A percentile compares a stretch with the other conserved stretches of the same genome.
Conservation (phyloP, 768 basidiomycete species). For the Saitozyma podzolica region DNA sequence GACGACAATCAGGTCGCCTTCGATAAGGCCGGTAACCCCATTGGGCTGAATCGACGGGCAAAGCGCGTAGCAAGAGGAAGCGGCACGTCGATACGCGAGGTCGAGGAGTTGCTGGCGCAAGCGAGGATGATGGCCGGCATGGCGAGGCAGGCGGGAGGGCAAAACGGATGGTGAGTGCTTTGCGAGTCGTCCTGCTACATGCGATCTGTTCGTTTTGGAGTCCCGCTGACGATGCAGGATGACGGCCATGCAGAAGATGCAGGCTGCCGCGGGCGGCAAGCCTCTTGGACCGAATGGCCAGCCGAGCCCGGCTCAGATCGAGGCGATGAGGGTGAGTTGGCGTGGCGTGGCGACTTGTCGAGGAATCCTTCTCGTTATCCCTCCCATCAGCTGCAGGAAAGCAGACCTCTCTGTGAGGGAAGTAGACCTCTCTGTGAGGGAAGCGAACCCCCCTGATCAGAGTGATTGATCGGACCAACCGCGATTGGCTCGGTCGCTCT, state of each 20-base stretch:
- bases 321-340: conserved; percentile 79
- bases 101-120: conserved; percentile 95
- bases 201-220: neutral
- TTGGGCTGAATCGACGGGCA: conserved; percentile 84
- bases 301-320: conserved; percentile 90
- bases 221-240: conserved; percentile 58
- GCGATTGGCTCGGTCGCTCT: too few species aligned
- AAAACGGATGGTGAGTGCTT: conserved; percentile 78
- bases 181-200: too few species aligned
- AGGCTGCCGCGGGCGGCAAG: conserved; percentile 77
- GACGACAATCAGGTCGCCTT: conserved; percentile 34
- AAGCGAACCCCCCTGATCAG: conserved; percentile 10
- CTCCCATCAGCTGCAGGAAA: too few species aligned
- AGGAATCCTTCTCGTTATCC: neutral
- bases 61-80: conserved; percentile 87
- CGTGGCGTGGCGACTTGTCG: too few species aligned
- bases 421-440: neutral
- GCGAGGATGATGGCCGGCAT: conserved; percentile 99
- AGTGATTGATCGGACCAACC: neutral
- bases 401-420: neutral
- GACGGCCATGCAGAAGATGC: conserved; percentile 90
- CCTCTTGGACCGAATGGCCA: conserved; percentile 82
- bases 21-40: conserved; percentile 48
- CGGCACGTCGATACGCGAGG: conserved; percentile 91
- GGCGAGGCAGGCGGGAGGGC: conserved; percentile 96